These are phyloP conservation scores for Wallacemonas rigidus DNA, from an alignment of 208 protist genomes.

Conservation along the genomic window DNA sequence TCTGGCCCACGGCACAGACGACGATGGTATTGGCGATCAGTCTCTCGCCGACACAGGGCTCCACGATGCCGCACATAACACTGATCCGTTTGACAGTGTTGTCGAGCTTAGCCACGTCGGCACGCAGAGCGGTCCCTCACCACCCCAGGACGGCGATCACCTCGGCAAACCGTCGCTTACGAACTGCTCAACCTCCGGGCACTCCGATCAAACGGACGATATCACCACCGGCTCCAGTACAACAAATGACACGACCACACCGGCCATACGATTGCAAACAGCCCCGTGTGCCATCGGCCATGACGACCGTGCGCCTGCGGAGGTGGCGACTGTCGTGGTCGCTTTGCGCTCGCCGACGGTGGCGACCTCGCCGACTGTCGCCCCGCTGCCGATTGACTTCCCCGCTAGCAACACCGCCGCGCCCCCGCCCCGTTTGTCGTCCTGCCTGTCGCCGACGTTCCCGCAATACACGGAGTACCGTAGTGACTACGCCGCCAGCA, in stretches of 20 bases:
- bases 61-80: neutral
- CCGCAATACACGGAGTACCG: neutral
- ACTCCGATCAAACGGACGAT: slow-evolving; percentile 6
- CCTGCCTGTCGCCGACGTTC: neutral
- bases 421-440: no score
- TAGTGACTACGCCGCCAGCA: neutral
- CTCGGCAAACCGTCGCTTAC: neutral
- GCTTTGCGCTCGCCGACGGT: neutral
- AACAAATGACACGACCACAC: neutral
- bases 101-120: neutral
- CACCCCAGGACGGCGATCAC: no score
- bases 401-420: neutral
- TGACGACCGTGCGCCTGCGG: neutral
- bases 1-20: neutral
- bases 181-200: neutral
- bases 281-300: neutral
- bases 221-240: slow-evolving; percentile 1
- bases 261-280: neutral
- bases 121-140: neutral
- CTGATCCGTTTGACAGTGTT: neutral
- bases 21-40: neutral
- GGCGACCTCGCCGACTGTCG: neutral
- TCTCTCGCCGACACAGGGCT: neutral
- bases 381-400: slow-evolving; percentile 5
- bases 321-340: neutral